phyloP scores from a whole-genome alignment of 805 yeast species.

The Zygosaccharomyces pseudorouxii region DNA sequence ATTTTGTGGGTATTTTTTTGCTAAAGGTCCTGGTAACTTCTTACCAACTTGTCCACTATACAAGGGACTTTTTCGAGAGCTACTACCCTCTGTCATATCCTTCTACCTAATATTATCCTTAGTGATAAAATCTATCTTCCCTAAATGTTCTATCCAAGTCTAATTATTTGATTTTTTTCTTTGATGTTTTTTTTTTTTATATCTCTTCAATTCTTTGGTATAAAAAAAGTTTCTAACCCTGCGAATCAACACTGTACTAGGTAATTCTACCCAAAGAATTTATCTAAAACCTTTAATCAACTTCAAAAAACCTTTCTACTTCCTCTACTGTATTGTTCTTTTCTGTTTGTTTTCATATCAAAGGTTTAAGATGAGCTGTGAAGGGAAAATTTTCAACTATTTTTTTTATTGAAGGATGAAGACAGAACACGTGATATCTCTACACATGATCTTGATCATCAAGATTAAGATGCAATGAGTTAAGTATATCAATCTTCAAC shows the following conservation, averaged over 20 bases:
- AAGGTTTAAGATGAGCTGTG: conserved; percentile 15
- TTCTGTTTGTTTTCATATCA: background rate
- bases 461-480: background rate
- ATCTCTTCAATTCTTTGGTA: background rate
- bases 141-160: background rate
- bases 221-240: background rate
- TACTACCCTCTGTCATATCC: conserved; percentile 22
- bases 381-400: conserved; percentile 16
- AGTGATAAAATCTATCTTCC: background rate
- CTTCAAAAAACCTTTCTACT: background rate
- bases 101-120: background rate
- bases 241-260: background rate
- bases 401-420: conserved; percentile 4
- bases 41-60: conserved; percentile 10
- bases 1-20: conserved; percentile 3
- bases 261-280: background rate
- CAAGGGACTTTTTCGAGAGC: conserved; percentile 24
- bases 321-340: background rate
- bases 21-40: conserved; percentile 12
- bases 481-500: background rate
- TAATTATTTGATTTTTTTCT: background rate
- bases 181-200: background rate
- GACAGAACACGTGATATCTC: background rate
- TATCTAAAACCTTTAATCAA: background rate
- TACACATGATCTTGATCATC: conserved; percentile 5